Conservation (phyloP, 352 stramenopile genomes). For the Hyaloperonospora brassicae region DNA sequence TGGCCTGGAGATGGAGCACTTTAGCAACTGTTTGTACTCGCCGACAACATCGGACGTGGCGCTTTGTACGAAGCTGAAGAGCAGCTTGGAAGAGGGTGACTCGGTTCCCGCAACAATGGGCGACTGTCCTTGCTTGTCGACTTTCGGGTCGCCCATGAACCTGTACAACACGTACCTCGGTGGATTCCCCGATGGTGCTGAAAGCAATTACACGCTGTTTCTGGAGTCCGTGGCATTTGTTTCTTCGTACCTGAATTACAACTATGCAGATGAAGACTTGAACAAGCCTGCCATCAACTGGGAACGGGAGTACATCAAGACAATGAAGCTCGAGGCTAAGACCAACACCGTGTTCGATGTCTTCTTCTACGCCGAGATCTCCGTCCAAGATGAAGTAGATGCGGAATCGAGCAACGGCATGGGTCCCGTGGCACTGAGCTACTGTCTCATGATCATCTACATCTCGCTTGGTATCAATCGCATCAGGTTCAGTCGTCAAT, state of each 20-base stretch:
- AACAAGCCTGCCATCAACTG: slow-evolving; percentile 46
- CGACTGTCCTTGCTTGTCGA: slow-evolving; percentile 51
- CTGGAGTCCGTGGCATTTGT: slow-evolving; percentile 41
- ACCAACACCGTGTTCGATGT: slow-evolving; percentile 43
- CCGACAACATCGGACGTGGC: slow-evolving; percentile 43
- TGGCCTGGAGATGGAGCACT: slow-evolving; percentile 42
- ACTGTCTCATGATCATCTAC: slow-evolving; percentile 61
- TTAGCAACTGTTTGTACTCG: slow-evolving; percentile 51
- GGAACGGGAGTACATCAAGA: slow-evolving; percentile 53
- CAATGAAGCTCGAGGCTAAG: slow-evolving; percentile 35
- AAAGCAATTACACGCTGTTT: slow-evolving; percentile 46
- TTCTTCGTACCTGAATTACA: slow-evolving; percentile 51
- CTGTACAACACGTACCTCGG: slow-evolving; percentile 62
- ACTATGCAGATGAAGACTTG: slow-evolving; percentile 40
- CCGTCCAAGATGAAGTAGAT: slow-evolving; percentile 52
- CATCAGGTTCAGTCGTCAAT: slow-evolving; percentile 36
- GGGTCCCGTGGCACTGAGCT: slow-evolving; percentile 42
- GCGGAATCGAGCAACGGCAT: slow-evolving; percentile 44
- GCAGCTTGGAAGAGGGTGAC: slow-evolving; percentile 27
- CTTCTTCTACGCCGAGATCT: slow-evolving; percentile 53
- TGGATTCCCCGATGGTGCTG: slow-evolving; percentile 37
- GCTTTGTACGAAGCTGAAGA: slow-evolving; percentile 36
- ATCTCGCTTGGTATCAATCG: slow-evolving; percentile 59
- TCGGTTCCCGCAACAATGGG: slow-evolving; percentile 45
- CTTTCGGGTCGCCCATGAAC: slow-evolving; percentile 62